Base-by-base conservation (phyloP, 164 flowering plant species). In the Paratinospora sagittata region DNA sequence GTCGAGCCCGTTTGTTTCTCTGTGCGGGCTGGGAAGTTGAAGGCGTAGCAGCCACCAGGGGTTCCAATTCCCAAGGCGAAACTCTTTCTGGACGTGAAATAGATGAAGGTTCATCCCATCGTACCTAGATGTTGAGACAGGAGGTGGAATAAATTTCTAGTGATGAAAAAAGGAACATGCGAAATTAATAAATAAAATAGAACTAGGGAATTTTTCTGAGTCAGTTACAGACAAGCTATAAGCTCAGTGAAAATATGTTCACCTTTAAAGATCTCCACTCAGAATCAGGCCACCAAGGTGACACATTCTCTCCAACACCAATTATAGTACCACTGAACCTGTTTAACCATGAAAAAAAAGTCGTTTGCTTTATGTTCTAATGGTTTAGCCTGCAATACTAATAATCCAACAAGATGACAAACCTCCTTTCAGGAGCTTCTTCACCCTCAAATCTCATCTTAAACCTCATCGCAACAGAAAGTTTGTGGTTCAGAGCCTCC, bases 211-310 rank as follows among this genome's bases (percentile, higher is more conserved):
- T 6, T 19, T 55, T 23, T n/a, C 24, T 55, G 3, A 55, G 61
- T 23, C 8, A 55, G 24, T 6, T 55, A 21, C 19, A 55, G 21
- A 8, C 61, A 21, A 55, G 1, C 24, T 55, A 19, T 55, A 55
- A 30, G 24, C 61, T 19, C 61, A 55, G 61, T 9, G 6, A 23
- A 21, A 55, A n/a, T 55, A 55, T 55, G 37, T 21, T 72, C 55
- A 94, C 98, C 98, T 91, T 94, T 60, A 94, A 77, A 19, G 96
- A 90, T 84, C 98, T 85, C 98, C 98, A 93, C 77, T 91, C 90
- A 66, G 98, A 91, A 77, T 86, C 85, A 65, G 79, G 71, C 97
- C 98, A 93, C 63, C 84, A 79, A 41, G 89, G 78, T 68, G 73
- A 57, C 17, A 8, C 23, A 72, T 65, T 80, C 30, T 91, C 90